Percentiles rank a stretch among this genome's conserved stretches.
These are phyloP conservation scores for Phytophthora hibernalis DNA, from an alignment of 352 stramenopile genomes.

Conservation along the genomic window DNA sequence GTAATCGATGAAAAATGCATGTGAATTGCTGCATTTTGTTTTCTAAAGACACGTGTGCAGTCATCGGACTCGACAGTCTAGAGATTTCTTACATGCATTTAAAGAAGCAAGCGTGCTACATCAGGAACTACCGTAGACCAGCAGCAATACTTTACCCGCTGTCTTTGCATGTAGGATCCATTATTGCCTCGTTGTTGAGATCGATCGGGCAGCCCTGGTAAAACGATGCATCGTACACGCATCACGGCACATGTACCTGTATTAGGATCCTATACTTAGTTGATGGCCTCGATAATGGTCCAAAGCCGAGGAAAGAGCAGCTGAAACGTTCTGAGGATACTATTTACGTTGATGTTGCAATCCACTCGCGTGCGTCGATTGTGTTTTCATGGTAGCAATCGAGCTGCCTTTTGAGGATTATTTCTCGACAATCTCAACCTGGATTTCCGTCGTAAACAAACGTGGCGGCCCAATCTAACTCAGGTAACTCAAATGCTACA, in stretches of 20 bases:
- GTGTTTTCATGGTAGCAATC: neutral
- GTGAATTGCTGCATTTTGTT: neutral
- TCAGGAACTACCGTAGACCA: too few relatives aligned
- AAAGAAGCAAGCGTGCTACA: too few relatives aligned
- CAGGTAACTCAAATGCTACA: neutral
- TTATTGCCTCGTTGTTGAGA: slow-evolving; percentile 14
- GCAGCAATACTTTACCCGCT: neutral
- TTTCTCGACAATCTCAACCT: neutral
- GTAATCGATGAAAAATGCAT: slow-evolving; percentile 6
- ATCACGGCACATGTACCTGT: too few relatives aligned
- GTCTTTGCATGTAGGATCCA: slow-evolving; percentile 6
- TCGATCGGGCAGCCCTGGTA: too few relatives aligned
- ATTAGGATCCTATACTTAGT: too few relatives aligned
- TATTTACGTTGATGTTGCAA: neutral
- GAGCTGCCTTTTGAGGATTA: neutral
- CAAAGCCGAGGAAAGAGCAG: neutral
- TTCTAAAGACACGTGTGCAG: neutral
- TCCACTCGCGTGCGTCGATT: neutral
- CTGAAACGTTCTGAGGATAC: neutral
- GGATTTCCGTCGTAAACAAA: slow-evolving; percentile 1
- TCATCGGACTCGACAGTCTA: neutral
- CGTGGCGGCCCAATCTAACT: neutral
- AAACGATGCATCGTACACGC: too few relatives aligned
- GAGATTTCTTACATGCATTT: too few relatives aligned
- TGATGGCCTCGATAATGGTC: too few relatives aligned